phyloP scores from a whole-genome alignment of 345 rosid genomes.

The Ailanthus altissimus region DNA sequence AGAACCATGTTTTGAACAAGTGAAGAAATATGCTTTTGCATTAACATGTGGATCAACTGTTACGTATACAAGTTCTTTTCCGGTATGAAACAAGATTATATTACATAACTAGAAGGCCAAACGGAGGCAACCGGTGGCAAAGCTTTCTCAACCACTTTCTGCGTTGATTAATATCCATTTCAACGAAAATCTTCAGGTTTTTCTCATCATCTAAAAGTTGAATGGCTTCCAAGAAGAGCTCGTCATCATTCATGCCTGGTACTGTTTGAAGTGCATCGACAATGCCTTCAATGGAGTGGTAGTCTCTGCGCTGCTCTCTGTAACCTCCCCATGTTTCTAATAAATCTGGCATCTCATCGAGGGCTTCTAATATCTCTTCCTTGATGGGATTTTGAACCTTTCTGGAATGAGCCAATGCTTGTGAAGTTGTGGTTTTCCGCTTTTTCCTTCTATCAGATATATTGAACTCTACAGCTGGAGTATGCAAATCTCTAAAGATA shows the following conservation, averaged over 20 bases:
- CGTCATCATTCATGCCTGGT: constrained; percentile 52
- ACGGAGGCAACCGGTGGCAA: constrained; percentile 12
- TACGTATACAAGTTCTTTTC: not conserved
- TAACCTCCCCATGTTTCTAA: not conserved
- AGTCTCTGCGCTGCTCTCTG: constrained; percentile 15
- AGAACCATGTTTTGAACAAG: no score
- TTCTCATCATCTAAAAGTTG: constrained; percentile 47
- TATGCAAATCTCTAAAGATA: constrained; percentile 24
- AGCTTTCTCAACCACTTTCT: constrained; percentile 43
- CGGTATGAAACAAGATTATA: not conserved
- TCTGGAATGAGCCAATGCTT: constrained; percentile 21
- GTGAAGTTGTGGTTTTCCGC: constrained; percentile 29
- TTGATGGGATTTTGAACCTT: constrained; percentile 29
- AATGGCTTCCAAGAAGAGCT: constrained; percentile 52
- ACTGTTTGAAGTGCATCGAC: constrained; percentile 52
- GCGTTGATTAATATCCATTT: constrained; percentile 42
- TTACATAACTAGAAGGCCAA: not conserved
- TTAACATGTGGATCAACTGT: no score
- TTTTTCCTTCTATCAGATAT: constrained; percentile 26
- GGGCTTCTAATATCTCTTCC: constrained; percentile 25
- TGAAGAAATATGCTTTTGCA: no score
- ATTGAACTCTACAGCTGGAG: constrained; percentile 32
- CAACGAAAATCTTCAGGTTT: constrained; percentile 38
- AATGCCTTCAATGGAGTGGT: constrained; percentile 39
- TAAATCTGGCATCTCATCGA: constrained; percentile 5